Evolutionary conservation across 306 rosid genomes (phyloP).

Genomic region (Inga leiocalycina): DNA sequence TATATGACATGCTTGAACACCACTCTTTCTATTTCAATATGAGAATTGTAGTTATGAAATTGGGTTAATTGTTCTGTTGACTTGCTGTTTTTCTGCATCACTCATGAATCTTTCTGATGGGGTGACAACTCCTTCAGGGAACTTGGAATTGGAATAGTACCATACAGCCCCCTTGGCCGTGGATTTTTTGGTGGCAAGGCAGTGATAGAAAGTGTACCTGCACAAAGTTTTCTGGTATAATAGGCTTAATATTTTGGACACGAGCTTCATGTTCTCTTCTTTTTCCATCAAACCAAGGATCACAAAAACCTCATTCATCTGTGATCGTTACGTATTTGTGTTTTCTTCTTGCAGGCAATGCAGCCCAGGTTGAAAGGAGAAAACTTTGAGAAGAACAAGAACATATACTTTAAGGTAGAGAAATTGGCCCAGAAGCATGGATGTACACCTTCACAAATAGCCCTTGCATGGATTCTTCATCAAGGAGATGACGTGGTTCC

Average conservation of each 20-base stretch:
- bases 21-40: background rate
- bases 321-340: background rate
- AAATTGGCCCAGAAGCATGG: conserved; percentile 59
- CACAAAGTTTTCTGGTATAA: conserved; percentile 55
- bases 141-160: conserved; percentile 80
- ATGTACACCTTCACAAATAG: conserved; percentile 60
- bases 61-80: conserved; percentile 16
- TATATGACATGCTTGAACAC: conserved; percentile 9
- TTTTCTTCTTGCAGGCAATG: conserved; percentile 39
- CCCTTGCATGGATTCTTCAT: conserved; percentile 71
- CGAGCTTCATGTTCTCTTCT: background rate
- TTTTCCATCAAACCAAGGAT: background rate
- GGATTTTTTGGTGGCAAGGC: conserved; percentile 85
- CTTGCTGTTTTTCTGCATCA: conserved; percentile 7
- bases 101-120: conserved; percentile 9
- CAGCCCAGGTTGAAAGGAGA: conserved; percentile 66
- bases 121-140: conserved; percentile 49
- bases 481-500: conserved; percentile 71
- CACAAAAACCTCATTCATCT: background rate
- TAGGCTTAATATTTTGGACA: conserved; percentile 7
- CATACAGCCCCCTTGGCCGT: conserved; percentile 89
- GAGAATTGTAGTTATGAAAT: background rate
- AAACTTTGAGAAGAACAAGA: conserved; percentile 64
- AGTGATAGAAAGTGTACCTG: conserved; percentile 61
- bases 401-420: conserved; percentile 43